These are phyloP conservation scores for Claviceps fusiformis DNA, from an alignment of 2,329 filamentous ascomycete genomes.

Conservation along the genomic window DNA sequence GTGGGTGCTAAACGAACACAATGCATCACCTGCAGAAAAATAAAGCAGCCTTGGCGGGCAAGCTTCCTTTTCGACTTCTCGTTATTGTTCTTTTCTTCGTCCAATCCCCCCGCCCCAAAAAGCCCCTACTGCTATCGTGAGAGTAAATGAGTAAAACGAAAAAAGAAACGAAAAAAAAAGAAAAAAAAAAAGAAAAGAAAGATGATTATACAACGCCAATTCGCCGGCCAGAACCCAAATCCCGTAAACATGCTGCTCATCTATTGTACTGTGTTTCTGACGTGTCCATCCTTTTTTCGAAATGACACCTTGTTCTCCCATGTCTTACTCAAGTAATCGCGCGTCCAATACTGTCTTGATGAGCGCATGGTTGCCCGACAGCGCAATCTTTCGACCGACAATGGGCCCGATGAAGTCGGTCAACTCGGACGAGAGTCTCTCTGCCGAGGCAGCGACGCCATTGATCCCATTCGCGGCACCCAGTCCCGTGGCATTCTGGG, in stretches of 20 bases:
- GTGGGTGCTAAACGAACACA: not conserved
- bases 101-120: too few relatives aligned
- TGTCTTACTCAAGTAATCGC: conserved; percentile 29
- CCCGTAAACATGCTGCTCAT: not conserved
- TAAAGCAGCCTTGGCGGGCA: not conserved
- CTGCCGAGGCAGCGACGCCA: conserved; percentile 15
- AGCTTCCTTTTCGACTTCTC: not conserved
- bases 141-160: not conserved
- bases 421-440: conserved; percentile 30
- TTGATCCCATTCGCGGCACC: conserved; percentile 26
- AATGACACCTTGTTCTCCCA: not conserved
- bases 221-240: not conserved
- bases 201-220: not conserved
- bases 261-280: conserved; percentile 8
- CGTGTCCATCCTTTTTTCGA: conserved; percentile 1
- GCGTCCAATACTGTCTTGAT: conserved; percentile 41
- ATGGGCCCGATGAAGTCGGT: conserved; percentile 42
- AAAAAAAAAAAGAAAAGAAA: not conserved
- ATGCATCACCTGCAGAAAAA: not conserved
- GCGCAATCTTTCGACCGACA: conserved; percentile 34
- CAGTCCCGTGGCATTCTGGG: conserved; percentile 17
- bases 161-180: not conserved
- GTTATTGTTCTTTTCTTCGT: too few relatives aligned
- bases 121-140: not conserved
- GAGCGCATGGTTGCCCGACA: conserved; percentile 31